phyloP scores from a whole-genome alignment of 805 yeast genomes.

The Tetrapisispora pingtungensis region DNA sequence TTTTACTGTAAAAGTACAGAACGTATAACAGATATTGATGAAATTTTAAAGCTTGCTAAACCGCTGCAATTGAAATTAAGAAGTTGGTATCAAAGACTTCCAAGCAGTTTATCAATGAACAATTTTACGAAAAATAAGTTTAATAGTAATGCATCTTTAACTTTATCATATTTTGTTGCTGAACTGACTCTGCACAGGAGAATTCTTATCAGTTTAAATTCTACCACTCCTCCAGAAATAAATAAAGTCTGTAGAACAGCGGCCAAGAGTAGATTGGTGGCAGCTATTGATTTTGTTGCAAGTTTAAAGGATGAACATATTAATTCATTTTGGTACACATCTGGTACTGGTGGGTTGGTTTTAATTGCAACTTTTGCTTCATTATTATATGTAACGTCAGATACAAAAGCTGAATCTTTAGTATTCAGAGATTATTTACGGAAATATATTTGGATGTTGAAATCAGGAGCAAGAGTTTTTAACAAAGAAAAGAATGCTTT shows the following conservation, averaged over 20 bases:
- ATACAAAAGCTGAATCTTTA: slow-evolving; percentile 49
- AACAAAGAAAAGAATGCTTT: slow-evolving; percentile 72
- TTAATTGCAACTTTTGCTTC: slow-evolving; percentile 85
- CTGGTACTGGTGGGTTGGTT: slow-evolving; percentile 68
- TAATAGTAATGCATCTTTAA: slow-evolving; percentile 69
- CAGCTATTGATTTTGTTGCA: slow-evolving; percentile 71
- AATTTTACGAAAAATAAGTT: slow-evolving; percentile 49
- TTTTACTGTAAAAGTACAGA: slow-evolving; percentile 66
- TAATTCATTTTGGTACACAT: slow-evolving; percentile 84
- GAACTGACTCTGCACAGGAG: slow-evolving; percentile 80
- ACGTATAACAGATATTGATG: slow-evolving; percentile 48
- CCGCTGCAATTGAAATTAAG: slow-evolving; percentile 64
- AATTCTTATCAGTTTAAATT: slow-evolving; percentile 45
- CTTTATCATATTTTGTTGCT: slow-evolving; percentile 78
- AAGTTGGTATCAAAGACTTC: slow-evolving; percentile 69
- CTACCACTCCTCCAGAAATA: slow-evolving; percentile 42
- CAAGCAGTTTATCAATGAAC: slow-evolving; percentile 52
- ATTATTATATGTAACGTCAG: slow-evolving; percentile 59
- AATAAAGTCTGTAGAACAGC: slow-evolving; percentile 70
- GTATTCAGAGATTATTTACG: slow-evolving; percentile 58
- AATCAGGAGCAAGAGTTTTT: slow-evolving; percentile 66
- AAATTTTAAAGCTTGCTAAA: slow-evolving; percentile 66
- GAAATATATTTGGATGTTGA: slow-evolving; percentile 67
- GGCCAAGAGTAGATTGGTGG: slow-evolving; percentile 69
- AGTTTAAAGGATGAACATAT: slow-evolving; percentile 73